phyloP scores from a whole-genome alignment of 1,284 basidiomycete species.

The Boletus semigastroideus region DNA sequence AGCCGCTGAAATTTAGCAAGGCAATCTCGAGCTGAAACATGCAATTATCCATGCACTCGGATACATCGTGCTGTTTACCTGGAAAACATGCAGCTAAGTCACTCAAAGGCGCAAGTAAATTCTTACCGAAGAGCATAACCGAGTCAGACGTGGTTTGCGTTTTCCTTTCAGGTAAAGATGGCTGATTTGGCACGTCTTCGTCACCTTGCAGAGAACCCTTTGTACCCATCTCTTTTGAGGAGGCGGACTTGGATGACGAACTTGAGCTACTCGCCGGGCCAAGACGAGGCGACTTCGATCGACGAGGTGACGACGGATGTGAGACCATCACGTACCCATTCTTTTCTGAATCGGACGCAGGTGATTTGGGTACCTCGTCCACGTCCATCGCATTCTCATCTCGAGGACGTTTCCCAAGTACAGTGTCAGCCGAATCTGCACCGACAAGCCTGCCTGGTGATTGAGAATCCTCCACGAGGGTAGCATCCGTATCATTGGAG shows the following conservation, averaged over 20 bases:
- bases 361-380: slow-evolving; percentile 40
- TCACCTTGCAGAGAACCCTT: slow-evolving; percentile 25
- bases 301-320: slow-evolving; percentile 39
- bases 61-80: slow-evolving; percentile 97
- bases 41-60: slow-evolving; percentile 99
- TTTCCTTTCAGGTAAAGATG: slow-evolving; percentile 63
- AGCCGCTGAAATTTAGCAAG: slow-evolving; percentile 72
- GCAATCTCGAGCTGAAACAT: slow-evolving; percentile 98
- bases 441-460: slow-evolving; percentile 28
- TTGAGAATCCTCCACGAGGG: slow-evolving; percentile 74
- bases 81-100: slow-evolving; percentile 1
- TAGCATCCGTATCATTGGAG: slow-evolving; percentile 82
- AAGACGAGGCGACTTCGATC: slow-evolving; percentile 40
- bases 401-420: slow-evolving; percentile 72
- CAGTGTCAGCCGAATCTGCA: slow-evolving; percentile 45
- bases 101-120: background rate
- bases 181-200: slow-evolving; percentile 41
- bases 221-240: slow-evolving; percentile 46
- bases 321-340: slow-evolving; percentile 52
- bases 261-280: slow-evolving; percentile 32
- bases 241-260: slow-evolving; percentile 28
- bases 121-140: slow-evolving; percentile 86
- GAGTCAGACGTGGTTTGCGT: slow-evolving; percentile 61
- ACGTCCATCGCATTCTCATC: slow-evolving; percentile 53
- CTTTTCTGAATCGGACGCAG: slow-evolving; percentile 38